phyloP scores from a whole-genome alignment of 169 alveolate genomes.

The Cryptosporidium xiaoi region DNA sequence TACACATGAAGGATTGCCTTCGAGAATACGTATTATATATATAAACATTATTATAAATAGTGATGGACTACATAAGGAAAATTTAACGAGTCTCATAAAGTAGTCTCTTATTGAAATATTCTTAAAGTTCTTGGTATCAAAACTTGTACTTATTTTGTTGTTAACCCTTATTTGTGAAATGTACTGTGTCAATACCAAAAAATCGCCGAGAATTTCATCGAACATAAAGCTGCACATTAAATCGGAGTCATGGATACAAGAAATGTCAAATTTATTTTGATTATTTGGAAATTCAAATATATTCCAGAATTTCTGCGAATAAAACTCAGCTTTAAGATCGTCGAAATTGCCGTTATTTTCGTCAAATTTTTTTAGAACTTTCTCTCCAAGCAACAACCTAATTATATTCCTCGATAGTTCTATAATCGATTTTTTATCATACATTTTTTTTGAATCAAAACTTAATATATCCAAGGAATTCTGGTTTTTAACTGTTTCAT shows the following conservation, averaged over 20 bases:
- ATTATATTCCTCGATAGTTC: too few species aligned
- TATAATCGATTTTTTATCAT: too few species aligned
- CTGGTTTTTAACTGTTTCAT: too few species aligned
- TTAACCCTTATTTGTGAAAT: slow-evolving; percentile 1
- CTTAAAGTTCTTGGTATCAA: slow-evolving; percentile 1
- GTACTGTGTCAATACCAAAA: slow-evolving; percentile 5
- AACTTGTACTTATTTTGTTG: slow-evolving; percentile 1
- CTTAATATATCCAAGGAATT: too few species aligned
- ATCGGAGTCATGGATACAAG: slow-evolving; percentile 39
- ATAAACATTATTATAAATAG: slow-evolving; percentile 45
- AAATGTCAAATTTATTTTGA: too few species aligned
- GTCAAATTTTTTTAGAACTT: too few species aligned
- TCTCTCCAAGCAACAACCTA: too few species aligned
- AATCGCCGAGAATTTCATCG: slow-evolving; percentile 1
- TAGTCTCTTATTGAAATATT: slow-evolving; percentile 38
- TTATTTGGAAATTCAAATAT: too few species aligned
- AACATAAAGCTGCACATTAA: slow-evolving; percentile 35
- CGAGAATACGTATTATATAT: slow-evolving; percentile 52
- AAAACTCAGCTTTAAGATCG: too few species aligned
- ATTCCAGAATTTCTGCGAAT: too few species aligned
- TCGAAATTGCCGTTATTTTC: too few species aligned
- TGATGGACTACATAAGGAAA: slow-evolving; percentile 62
- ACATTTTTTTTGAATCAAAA: too few species aligned
- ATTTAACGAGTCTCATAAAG: slow-evolving; percentile 31
- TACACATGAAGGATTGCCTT: slow-evolving; percentile 35